Evolutionary conservation across 345 rosid genomes (phyloP).

Genomic region (Eucalyptus curtisii): DNA sequence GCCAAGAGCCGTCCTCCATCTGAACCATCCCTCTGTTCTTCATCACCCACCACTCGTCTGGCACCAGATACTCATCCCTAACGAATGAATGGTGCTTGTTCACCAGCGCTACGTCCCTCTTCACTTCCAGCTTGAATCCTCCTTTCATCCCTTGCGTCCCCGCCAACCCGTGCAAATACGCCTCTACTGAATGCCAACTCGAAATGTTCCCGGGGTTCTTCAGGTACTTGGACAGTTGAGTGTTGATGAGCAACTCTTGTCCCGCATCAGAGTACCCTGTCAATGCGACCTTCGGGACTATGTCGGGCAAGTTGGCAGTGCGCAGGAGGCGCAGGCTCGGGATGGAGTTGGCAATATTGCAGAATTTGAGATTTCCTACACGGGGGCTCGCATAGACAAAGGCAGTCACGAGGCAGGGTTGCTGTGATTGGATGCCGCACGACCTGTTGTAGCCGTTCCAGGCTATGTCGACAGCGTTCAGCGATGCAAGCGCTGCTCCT

Average conservation of each 20-base stretch:
- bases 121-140: constrained; percentile 5
- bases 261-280: constrained; percentile 2
- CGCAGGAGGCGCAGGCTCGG: constrained; percentile 11
- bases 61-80: constrained; percentile 29
- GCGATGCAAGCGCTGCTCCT: constrained; percentile 40
- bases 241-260: constrained; percentile 8
- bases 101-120: constrained; percentile 11
- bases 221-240: constrained; percentile 3
- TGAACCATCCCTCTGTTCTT: constrained; percentile 49
- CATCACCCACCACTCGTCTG: constrained; percentile 33
- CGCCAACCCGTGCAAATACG: constrained; percentile 21
- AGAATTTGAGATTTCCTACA: constrained; percentile 27
- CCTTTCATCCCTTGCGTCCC: constrained; percentile 8
- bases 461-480: constrained; percentile 44
- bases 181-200: constrained; percentile 15
- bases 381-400: constrained; percentile 42
- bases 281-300: not conserved
- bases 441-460: constrained; percentile 7
- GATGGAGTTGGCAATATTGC: not conserved
- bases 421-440: not conserved
- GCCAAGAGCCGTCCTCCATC: constrained; percentile 36
- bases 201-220: not conserved
- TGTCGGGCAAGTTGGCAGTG: constrained; percentile 4
- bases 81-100: constrained; percentile 11
- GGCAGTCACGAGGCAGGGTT: constrained; percentile 31